Conservation (phyloP, 2,329 filamentous ascomycete species). For the Aspergillus awamori region DNA sequence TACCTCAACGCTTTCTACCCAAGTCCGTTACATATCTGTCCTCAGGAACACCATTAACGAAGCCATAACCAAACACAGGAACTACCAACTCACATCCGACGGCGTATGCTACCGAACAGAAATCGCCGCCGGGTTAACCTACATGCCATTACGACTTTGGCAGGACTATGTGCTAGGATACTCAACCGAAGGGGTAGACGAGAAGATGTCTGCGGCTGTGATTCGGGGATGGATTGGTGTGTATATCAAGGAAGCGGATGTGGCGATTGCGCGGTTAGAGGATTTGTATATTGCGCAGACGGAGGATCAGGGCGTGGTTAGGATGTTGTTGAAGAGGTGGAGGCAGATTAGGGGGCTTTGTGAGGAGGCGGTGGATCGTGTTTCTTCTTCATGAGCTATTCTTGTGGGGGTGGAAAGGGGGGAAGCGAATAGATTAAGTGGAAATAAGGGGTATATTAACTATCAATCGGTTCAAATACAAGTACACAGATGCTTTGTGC, state of each 20-base stretch:
- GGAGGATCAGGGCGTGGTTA: slow-evolving; percentile 27
- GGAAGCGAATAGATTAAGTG: not conserved
- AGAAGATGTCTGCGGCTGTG: slow-evolving; percentile 33
- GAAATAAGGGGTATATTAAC: not conserved
- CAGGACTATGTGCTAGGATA: slow-evolving; percentile 43
- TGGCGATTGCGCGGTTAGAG: slow-evolving; percentile 29
- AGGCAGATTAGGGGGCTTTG: slow-evolving; percentile 42
- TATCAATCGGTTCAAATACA: not conserved
- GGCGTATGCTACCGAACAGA: slow-evolving; percentile 49
- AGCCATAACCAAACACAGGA: slow-evolving; percentile 29
- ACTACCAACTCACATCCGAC: slow-evolving; percentile 43
- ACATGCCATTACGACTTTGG: slow-evolving; percentile 45
- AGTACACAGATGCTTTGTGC: not conserved
- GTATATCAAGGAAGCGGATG: slow-evolving; percentile 40
- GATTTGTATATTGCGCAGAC: slow-evolving; percentile 7
- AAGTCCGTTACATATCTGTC: too few relatives aligned
- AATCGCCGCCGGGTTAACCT: slow-evolving; percentile 44
- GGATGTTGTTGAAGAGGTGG: slow-evolving; percentile 41
- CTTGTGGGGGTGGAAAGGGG: not conserved
- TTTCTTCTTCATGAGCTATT: slow-evolving; percentile 22
- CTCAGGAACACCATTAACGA: too few relatives aligned
- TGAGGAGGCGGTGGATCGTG: slow-evolving; percentile 28
- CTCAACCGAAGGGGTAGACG: slow-evolving; percentile 34
- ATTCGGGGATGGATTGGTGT: slow-evolving; percentile 40
- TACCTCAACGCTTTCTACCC: too few relatives aligned